Conservation (phyloP, 2,329 filamentous ascomycete species). For the Fusarium dimerum region DNA sequence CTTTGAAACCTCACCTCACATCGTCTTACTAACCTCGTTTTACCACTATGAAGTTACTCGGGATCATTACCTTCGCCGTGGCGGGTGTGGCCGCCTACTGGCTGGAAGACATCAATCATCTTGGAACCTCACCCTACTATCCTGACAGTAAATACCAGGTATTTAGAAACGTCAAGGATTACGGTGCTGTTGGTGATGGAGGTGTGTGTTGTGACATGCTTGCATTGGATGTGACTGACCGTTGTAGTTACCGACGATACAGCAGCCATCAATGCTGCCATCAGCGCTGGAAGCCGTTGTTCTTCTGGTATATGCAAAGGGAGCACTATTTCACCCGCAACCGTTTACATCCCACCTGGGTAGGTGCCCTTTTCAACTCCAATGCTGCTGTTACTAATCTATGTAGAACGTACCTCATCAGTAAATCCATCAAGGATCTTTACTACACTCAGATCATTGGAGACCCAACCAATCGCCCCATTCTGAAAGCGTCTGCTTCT, state of each 20-base stretch:
- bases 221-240: background rate
- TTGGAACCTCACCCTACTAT: conserved; percentile 30
- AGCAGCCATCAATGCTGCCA: conserved; percentile 31
- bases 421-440: conserved; percentile 68
- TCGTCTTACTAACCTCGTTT: background rate
- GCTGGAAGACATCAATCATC: conserved; percentile 32
- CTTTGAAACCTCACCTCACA: background rate
- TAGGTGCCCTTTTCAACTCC: conserved; percentile 26
- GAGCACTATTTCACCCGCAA: conserved; percentile 38
- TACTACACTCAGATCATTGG: conserved; percentile 82
- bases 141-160: conserved; percentile 30
- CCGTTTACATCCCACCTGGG: conserved; percentile 41
- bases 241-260: conserved; percentile 27
- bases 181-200: conserved; percentile 33
- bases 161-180: conserved; percentile 35
- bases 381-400: conserved; percentile 6
- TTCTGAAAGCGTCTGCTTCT: conserved; percentile 52
- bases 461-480: conserved; percentile 60
- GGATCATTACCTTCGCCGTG: conserved; percentile 11
- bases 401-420: conserved; percentile 66
- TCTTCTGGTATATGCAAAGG: conserved; percentile 28
- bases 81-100: conserved; percentile 22
- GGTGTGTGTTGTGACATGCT: conserved; percentile 11
- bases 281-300: conserved; percentile 27
- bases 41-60: background rate